Conservation (phyloP, 192 early-diverging fungal genomes). For the Spizellomyces sp. region DNA sequence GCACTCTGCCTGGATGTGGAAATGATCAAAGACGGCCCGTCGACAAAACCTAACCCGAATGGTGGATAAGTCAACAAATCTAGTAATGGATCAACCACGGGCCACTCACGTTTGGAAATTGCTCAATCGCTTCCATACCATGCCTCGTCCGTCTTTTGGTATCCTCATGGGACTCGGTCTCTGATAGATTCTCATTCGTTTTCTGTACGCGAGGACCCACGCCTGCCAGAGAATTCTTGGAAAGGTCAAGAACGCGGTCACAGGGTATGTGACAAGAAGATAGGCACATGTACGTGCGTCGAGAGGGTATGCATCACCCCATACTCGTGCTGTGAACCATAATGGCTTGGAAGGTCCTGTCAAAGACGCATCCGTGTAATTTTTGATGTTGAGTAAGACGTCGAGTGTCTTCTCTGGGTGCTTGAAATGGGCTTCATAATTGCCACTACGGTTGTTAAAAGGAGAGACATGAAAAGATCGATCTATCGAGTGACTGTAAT, state of each 20-base stretch:
- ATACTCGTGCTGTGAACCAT: conserved; percentile 36
- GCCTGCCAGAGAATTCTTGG: conserved; percentile 60
- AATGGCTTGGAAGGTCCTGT: neutral
- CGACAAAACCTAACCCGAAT: neutral
- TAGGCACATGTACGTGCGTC: conserved; percentile 17
- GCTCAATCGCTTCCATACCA: neutral
- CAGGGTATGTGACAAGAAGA: conserved; percentile 42
- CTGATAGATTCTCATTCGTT: conserved; percentile 51
- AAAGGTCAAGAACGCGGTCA: conserved; percentile 55
- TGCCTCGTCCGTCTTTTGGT: neutral
- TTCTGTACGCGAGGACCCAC: conserved; percentile 43
- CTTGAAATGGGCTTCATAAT: conserved; percentile 43
- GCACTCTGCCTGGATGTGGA: neutral
- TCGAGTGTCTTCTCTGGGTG: conserved; percentile 29
- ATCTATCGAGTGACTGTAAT: conserved; percentile 25
- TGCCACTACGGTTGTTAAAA: conserved; percentile 52
- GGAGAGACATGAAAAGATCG: conserved; percentile 51
- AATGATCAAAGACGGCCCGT: neutral
- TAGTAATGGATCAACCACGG: neutral
- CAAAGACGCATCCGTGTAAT: conserved; percentile 25
- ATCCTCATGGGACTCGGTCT: conserved; percentile 38
- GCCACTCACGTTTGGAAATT: conserved; percentile 7
- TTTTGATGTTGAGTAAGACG: conserved; percentile 37
- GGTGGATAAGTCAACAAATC: neutral
- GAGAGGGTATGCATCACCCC: conserved; percentile 21